Evolutionary conservation across 805 yeast species (phyloP).

Genomic region (Teunomyces funiuensis): DNA sequence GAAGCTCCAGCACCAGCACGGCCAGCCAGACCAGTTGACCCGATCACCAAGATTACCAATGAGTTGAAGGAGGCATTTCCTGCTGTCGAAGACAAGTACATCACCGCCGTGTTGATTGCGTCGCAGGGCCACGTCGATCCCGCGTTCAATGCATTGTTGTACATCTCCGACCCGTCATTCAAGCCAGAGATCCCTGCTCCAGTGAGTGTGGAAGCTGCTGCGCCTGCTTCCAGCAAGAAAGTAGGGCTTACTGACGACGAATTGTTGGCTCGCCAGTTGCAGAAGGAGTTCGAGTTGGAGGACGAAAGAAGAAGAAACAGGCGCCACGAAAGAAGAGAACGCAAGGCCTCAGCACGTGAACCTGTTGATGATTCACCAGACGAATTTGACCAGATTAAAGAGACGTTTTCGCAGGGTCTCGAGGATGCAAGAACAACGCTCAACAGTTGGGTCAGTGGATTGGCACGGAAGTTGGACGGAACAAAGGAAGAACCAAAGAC

Average conservation of each 20-base stretch:
- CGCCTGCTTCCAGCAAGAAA: constrained; percentile 18
- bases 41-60: constrained; percentile 50
- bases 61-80: constrained; percentile 89
- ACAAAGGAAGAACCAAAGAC: constrained; percentile 17
- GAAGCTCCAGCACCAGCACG: constrained; percentile 37
- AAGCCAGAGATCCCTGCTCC: constrained; percentile 51
- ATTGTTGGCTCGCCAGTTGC: constrained; percentile 75
- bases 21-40: constrained; percentile 61
- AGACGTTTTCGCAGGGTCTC: constrained; percentile 68
- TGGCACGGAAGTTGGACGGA: constrained; percentile 51
- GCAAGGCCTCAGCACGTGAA: constrained; percentile 10
- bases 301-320: constrained; percentile 37
- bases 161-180: constrained; percentile 68
- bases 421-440: constrained; percentile 78
- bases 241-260: constrained; percentile 61
- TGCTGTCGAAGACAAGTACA: constrained; percentile 61
- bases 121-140: constrained; percentile 77
- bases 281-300: constrained; percentile 56
- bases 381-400: constrained; percentile 63
- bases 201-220: constrained; percentile 1
- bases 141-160: constrained; percentile 85
- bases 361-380: constrained; percentile 48
- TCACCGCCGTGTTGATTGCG: constrained; percentile 82
- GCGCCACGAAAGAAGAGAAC: constrained; percentile 17
- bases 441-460: constrained; percentile 73